These are phyloP conservation scores for Glycine tomentella DNA, from an alignment of 306 rosid genomes.

Conservation along the genomic window DNA sequence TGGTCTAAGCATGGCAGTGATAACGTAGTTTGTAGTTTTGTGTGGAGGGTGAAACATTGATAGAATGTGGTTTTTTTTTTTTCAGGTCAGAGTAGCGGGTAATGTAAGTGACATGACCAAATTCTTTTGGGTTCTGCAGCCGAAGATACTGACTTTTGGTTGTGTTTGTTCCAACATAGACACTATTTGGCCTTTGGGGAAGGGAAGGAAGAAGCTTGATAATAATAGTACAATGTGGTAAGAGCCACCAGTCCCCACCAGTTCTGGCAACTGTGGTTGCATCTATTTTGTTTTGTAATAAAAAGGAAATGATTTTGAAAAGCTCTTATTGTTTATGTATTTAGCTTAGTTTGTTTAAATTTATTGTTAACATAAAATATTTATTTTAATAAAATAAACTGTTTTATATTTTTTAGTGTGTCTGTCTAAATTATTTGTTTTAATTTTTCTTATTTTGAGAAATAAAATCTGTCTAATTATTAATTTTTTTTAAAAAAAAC, in stretches of 20 bases:
- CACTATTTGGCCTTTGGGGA: conserved; percentile 7
- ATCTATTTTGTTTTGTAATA: conserved; percentile 10
- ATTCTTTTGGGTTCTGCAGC: conserved; percentile 51
- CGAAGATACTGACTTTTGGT: conserved; percentile 47
- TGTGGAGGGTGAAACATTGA: conserved; percentile 45
- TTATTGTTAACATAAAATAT: too few species aligned
- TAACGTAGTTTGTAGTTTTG: conserved; percentile 37
- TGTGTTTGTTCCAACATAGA: conserved; percentile 29
- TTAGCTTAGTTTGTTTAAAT: too few species aligned
- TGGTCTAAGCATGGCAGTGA: conserved; percentile 32
- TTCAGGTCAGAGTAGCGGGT: neutral
- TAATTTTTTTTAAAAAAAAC: too few species aligned
- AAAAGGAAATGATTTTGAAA: neutral
- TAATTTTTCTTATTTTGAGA: too few species aligned
- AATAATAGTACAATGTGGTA: conserved; percentile 8
- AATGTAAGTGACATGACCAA: conserved; percentile 39
- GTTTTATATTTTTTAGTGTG: neutral
- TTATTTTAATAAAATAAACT: too few species aligned
- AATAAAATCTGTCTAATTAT: too few species aligned
- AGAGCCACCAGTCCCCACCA: conserved; percentile 33
- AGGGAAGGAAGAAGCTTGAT: conserved; percentile 21
- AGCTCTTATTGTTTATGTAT: too few species aligned
- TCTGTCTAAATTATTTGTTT: neutral
- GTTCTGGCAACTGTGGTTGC: conserved; percentile 4
- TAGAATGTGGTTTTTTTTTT: neutral